Conservation (phyloP, 208 protist genomes). For the Phytomonas serpens region DNA sequence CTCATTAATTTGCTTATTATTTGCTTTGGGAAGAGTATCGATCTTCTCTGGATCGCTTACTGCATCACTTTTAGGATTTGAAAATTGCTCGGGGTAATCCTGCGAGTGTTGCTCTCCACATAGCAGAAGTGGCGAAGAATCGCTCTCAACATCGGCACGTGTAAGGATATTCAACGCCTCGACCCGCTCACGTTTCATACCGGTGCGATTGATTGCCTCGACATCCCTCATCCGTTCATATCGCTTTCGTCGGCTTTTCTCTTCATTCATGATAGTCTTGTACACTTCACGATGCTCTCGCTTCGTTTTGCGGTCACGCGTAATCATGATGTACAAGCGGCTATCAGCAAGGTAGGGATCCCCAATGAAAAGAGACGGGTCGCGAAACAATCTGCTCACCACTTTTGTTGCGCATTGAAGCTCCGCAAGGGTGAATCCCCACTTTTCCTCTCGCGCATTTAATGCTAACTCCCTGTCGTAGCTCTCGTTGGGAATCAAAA, state of each 20-base stretch:
- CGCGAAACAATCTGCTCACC: constrained; percentile 60
- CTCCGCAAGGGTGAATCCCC: constrained; percentile 81
- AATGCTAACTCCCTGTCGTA: constrained; percentile 38
- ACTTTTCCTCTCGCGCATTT: constrained; percentile 53
- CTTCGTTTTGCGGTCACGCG: constrained; percentile 72
- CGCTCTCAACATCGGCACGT: constrained; percentile 12
- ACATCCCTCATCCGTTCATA: constrained; percentile 67
- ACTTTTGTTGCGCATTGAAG: constrained; percentile 67
- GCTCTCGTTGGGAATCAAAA: constrained; percentile 12
- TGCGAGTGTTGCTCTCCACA: background rate
- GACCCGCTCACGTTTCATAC: constrained; percentile 85
- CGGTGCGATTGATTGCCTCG: constrained; percentile 53
- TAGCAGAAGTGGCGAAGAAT: background rate
- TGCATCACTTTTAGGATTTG: background rate
- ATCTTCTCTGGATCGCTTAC: background rate
- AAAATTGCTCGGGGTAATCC: background rate
- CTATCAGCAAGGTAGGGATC: constrained; percentile 75
- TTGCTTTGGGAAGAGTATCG: background rate
- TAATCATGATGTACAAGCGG: constrained; percentile 90
- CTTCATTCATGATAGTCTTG: constrained; percentile 77
- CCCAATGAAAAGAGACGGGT: constrained; percentile 75
- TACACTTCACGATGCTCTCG: constrained; percentile 63
- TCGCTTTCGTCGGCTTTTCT: constrained; percentile 61
- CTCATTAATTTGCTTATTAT: background rate
- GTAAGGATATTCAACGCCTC: constrained; percentile 60